These are phyloP conservation scores for Verticillium longisporum DNA, from an alignment of 2,329 filamentous ascomycete genomes.

Conservation along the genomic window DNA sequence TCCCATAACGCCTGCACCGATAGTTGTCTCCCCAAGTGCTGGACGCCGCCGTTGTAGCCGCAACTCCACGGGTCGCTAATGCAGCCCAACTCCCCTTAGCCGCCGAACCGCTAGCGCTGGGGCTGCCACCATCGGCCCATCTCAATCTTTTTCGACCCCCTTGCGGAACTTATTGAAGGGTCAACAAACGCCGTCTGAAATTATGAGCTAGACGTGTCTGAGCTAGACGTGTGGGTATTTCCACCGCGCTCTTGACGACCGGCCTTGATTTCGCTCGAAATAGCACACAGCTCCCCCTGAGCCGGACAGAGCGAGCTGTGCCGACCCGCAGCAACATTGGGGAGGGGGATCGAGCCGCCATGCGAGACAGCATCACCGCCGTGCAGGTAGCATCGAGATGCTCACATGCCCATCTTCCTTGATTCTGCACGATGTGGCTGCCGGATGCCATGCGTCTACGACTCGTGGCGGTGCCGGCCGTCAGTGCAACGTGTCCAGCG, in stretches of 20 bases:
- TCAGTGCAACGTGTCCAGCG: not conserved
- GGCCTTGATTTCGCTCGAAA: not conserved
- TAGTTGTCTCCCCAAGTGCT: not conserved
- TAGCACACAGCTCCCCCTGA: not conserved
- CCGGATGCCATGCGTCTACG: not conserved
- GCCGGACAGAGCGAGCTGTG: too few species aligned
- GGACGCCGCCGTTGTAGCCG: not conserved
- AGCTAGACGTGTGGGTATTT: not conserved
- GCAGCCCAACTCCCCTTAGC: not conserved
- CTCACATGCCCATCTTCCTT: not conserved
- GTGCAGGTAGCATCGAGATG: not conserved
- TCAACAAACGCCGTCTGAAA: not conserved
- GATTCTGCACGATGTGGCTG: not conserved
- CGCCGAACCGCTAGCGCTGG: not conserved
- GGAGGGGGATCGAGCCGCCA: not conserved
- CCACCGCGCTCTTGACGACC: not conserved
- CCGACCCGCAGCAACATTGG: too few species aligned
- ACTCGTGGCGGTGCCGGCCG: not conserved
- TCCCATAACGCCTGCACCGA: not conserved
- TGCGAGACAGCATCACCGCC: not conserved
- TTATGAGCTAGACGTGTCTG: not conserved
- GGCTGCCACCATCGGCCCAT: not conserved
- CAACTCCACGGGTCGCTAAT: not conserved
- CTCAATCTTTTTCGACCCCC: not conserved
- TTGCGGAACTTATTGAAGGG: not conserved